Base-by-base conservation (phyloP, 805 yeast species). In the Ogataea methanolica region DNA sequence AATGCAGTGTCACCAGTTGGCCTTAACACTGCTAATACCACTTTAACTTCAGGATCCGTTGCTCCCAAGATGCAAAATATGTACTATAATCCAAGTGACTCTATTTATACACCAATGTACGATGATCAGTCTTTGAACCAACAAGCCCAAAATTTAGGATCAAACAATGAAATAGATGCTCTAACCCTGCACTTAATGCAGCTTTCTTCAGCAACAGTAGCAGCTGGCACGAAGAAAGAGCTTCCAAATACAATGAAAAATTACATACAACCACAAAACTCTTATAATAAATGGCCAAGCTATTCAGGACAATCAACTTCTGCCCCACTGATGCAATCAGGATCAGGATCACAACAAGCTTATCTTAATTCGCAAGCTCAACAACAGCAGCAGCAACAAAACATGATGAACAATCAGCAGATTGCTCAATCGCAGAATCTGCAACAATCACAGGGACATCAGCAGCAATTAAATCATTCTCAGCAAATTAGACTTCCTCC, bases 181-280 rank as follows among this genome's bases (percentile, higher is more conserved):
- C 44, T 61, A 46, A 53, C 65, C 6, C 48, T 51, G 33, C 66
- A 61, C 38, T 42, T 61, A 43, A 44, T 61, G 58, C 57, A 59
- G n/a, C 38, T 61, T 45, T 33, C 43, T 8, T n/a, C 31, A 19
- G 14, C 36, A 12, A 33, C 29, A n/a, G 8, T n/a, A 16, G 29
- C 16, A 34, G 9, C 35, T 34, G 17, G 39, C 23, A 22, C 44
- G 35, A 23, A 31, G 22, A 22, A 38, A 34, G 23, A 38, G 23
- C 12, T 38, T 23, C 5, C 38, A 34, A 21, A 19, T 21, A 9
- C 48, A 37, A 9, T 26, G 31, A 26, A 26, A 9, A 26, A 26
- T 26, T 26, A 26, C 9, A 26, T 26, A 21, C 41, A 47, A 6
- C 44, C 46, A 14, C 56, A 50, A 33, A 43, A 46, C 42, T 46